phyloP scores from a whole-genome alignment of 805 yeast species.

The Lachancea meyersii region DNA sequence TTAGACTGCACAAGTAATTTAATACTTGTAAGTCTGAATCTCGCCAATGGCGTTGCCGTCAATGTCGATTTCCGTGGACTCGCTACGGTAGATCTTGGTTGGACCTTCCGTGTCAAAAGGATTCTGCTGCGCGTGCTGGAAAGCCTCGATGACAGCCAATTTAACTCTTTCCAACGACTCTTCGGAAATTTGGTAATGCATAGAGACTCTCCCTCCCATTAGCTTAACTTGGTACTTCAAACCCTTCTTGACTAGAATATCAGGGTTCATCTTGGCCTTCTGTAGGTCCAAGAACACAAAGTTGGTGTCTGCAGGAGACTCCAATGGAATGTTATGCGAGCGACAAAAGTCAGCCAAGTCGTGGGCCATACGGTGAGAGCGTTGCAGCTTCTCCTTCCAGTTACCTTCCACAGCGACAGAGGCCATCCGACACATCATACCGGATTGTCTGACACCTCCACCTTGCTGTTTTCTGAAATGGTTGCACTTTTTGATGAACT shows the following conservation, averaged over 20 bases:
- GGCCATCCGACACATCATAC: constrained; percentile 78
- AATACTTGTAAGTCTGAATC: constrained; percentile 31
- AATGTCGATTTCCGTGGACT: constrained; percentile 31
- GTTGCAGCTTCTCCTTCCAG: constrained; percentile 45
- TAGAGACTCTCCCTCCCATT: constrained; percentile 71
- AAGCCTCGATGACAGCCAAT: constrained; percentile 50
- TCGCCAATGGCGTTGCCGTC: constrained; percentile 30
- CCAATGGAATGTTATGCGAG: constrained; percentile 48
- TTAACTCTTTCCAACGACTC: constrained; percentile 54
- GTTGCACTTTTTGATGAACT: constrained; percentile 60
- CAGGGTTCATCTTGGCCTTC: constrained; percentile 50
- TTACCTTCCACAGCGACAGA: constrained; percentile 68
- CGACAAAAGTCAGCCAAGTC: constrained; percentile 49
- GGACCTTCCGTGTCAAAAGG: constrained; percentile 49
- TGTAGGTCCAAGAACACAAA: constrained; percentile 69
- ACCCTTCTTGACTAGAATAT: constrained; percentile 47
- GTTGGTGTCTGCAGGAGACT: constrained; percentile 76
- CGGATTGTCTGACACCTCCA: constrained; percentile 89
- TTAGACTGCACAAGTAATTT: not conserved
- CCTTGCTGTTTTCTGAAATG: constrained; percentile 90
- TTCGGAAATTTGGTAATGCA: constrained; percentile 62
- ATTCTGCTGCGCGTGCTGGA: constrained; percentile 44
- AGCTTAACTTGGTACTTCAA: constrained; percentile 55
- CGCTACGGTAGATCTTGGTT: constrained; percentile 40
- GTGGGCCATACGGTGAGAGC: constrained; percentile 46